These are phyloP conservation scores for Globisporangium okanoganense DNA, from an alignment of 352 stramenopile genomes.

Conservation along the genomic window DNA sequence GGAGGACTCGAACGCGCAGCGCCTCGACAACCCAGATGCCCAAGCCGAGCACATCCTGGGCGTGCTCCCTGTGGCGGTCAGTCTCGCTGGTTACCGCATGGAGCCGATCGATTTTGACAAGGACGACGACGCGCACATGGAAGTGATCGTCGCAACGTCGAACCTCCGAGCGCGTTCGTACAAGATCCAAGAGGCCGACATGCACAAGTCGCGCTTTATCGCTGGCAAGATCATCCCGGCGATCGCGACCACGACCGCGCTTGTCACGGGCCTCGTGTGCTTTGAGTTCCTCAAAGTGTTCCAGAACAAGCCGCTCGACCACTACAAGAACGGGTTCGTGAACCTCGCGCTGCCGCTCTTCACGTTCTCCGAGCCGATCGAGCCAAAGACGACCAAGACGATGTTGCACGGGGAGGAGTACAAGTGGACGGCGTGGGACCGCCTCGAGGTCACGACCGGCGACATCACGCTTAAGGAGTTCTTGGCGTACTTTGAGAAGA, in stretches of 20 bases:
- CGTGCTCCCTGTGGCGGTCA: constrained; percentile 76
- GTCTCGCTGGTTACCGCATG: constrained; percentile 90
- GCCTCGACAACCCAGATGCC: constrained; percentile 70
- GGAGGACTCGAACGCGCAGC: constrained; percentile 36
- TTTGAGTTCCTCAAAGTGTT: constrained; percentile 98
- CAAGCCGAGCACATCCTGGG: constrained; percentile 74
- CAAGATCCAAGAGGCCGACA: constrained; percentile 96
- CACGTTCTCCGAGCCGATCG: constrained; percentile 95
- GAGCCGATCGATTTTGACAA: constrained; percentile 98
- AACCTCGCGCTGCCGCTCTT: constrained; percentile 99
- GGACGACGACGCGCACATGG: constrained; percentile 98
- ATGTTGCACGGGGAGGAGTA: constrained; percentile 95
- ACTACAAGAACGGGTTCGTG: constrained; percentile 98
- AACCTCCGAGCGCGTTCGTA: constrained; percentile 98
- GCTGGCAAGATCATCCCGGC: constrained; percentile 99
- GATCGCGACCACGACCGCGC: constrained; percentile 98
- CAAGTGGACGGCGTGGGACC: constrained; percentile 98
- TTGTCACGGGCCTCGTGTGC: constrained; percentile 98
- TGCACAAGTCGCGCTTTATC: constrained; percentile 98
- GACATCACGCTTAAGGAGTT: constrained; percentile 97
- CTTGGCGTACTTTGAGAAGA: constrained; percentile 92
- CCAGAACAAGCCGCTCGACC: constrained; percentile 88
- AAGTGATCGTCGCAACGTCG: constrained; percentile 95
- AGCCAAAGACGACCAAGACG: constrained; percentile 90
- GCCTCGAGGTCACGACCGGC: constrained; percentile 93